phyloP scores from a whole-genome alignment of 495 filamentous ascomycete genomes.

The Penicillium bialowiezense region DNA sequence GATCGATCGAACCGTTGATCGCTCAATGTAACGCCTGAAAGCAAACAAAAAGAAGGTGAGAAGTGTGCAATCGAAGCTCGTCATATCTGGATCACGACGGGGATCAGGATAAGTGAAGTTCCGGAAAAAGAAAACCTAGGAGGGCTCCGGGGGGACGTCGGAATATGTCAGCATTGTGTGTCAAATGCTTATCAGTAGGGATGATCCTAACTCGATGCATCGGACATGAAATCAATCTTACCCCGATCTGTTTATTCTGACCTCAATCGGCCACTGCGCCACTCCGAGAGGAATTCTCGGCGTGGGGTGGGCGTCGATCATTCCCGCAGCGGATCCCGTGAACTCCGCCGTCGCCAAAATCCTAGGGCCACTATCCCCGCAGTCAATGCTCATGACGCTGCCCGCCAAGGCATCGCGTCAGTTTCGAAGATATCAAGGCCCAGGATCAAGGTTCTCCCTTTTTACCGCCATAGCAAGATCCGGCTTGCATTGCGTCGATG shows the following conservation, averaged over 20 bases:
- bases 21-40: not conserved
- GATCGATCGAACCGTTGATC: not conserved
- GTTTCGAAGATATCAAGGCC: not conserved
- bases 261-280: not conserved
- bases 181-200: constrained; percentile 3
- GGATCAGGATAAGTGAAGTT: not conserved
- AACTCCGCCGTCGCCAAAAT: not conserved
- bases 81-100: not conserved
- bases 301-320: not conserved
- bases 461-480: not conserved
- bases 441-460: not conserved
- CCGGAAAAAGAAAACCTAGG: too few relatives aligned
- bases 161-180: constrained; percentile 2
- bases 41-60: not conserved
- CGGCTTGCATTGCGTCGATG: not conserved
- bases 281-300: not conserved
- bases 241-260: not conserved
- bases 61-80: too few relatives aligned
- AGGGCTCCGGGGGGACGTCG: too few relatives aligned
- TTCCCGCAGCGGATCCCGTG: not conserved
- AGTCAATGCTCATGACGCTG: not conserved
- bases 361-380: not conserved
- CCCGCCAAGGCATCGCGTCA: not conserved
- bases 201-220: constrained; percentile 5
- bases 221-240: not conserved